Percentiles rank a stretch among this genome's conserved stretches.
Conservation (phyloP, 1,284 basidiomycete species). For the Gomphus sp. region DNA sequence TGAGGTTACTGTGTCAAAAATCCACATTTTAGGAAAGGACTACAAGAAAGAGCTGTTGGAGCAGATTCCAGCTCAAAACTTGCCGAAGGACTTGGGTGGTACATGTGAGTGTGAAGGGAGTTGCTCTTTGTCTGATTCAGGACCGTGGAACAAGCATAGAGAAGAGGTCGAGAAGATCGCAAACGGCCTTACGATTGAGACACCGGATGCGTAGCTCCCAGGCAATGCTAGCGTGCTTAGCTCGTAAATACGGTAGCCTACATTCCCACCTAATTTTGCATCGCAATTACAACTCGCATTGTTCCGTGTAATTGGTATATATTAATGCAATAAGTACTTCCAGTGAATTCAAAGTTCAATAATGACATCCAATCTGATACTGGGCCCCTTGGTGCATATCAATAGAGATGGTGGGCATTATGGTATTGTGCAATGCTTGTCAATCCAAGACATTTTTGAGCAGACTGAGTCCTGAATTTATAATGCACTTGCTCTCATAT, state of each 20-base stretch:
- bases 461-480: too few species aligned
- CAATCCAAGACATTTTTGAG: too few species aligned
- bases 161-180: conserved; percentile 2
- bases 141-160: conserved; percentile 73
- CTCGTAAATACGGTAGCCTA: background rate
- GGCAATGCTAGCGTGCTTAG: too few species aligned
- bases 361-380: too few species aligned
- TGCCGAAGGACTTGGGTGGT: conserved; percentile 85
- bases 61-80: conserved; percentile 78
- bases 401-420: too few species aligned
- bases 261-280: background rate
- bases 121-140: conserved; percentile 84
- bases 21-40: conserved; percentile 65
- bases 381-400: too few species aligned
- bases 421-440: too few species aligned
- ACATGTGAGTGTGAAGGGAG: conserved; percentile 58
- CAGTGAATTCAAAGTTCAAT: too few species aligned
- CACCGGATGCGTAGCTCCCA: background rate
- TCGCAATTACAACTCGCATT: background rate
- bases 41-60: conserved; percentile 61
- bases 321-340: too few species aligned
- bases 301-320: too few species aligned
- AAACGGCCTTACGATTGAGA: background rate
- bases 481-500: too few species aligned
- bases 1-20: conserved; percentile 90